Percentiles rank a stretch among this genome's conserved stretches.
Conservation (phyloP, 1,284 basidiomycete genomes). For the Ganoderma leucocontextum region DNA sequence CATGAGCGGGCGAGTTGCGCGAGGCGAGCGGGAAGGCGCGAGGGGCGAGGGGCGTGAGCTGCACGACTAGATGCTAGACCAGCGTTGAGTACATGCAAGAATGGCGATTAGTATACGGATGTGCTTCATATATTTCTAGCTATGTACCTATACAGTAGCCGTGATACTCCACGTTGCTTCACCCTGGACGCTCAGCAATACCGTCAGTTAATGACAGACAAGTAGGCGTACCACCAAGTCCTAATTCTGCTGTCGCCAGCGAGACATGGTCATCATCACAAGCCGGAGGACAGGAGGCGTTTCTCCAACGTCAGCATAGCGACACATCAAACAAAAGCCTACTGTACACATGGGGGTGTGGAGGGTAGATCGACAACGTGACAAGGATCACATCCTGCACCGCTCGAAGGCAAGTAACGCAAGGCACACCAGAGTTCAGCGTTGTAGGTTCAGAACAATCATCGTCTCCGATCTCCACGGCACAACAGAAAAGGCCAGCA, state of each 20-base stretch:
- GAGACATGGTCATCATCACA: too few species aligned
- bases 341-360: constrained; percentile 4
- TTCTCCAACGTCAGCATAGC: constrained; percentile 7
- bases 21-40: constrained; percentile 59
- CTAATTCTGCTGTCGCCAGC: too few species aligned
- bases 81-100: not conserved
- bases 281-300: not conserved
- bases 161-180: not conserved
- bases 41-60: constrained; percentile 50
- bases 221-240: not conserved
- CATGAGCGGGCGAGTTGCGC: constrained; percentile 65
- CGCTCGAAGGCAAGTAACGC: not conserved
- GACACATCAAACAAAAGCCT: constrained; percentile 8
- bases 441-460: too few species aligned
- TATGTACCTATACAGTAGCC: not conserved
- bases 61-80: constrained; percentile 52
- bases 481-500: too few species aligned
- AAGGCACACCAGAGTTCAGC: not conserved
- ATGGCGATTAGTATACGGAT: not conserved
- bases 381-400: too few species aligned
- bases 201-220: not conserved
- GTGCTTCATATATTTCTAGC: not conserved
- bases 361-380: not conserved
- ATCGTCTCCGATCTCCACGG: too few species aligned
- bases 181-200: not conserved